Evolutionary conservation across 495 filamentous ascomycete genomes (phyloP).

Genomic region (Neurospora sp.): DNA sequence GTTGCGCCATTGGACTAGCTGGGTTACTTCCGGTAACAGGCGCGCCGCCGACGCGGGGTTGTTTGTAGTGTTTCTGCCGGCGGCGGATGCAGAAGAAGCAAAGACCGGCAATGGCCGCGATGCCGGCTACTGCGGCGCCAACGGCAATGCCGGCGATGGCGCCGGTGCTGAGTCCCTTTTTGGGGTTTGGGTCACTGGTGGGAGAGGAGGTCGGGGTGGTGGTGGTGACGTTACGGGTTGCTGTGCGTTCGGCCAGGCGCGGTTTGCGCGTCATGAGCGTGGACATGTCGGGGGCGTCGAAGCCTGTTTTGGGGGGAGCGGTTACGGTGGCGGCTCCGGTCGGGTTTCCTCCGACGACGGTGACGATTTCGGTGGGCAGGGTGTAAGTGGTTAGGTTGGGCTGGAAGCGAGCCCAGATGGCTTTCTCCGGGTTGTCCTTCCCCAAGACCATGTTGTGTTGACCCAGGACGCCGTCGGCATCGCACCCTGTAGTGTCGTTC

Average conservation of each 20-base stretch:
- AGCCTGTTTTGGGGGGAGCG: constrained; percentile 2
- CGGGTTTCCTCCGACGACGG: constrained; percentile 2
- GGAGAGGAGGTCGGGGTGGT: neutral
- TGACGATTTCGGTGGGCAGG: constrained; percentile 6
- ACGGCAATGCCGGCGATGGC: constrained; percentile 12
- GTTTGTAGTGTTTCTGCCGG: constrained; percentile 3
- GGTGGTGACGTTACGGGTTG: constrained; percentile 6
- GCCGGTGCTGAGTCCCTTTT: neutral
- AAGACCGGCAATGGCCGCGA: neutral
- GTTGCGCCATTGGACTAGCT: neutral
- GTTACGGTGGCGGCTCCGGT: constrained; percentile 7
- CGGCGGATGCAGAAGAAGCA: constrained; percentile 10
- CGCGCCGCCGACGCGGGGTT: neutral
- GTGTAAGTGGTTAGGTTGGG: constrained; percentile 12
- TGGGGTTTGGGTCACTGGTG: too few relatives aligned
- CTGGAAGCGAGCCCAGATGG: constrained; percentile 7
- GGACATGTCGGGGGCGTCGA: constrained; percentile 5
- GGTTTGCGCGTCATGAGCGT: constrained; percentile 12
- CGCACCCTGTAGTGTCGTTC: constrained; percentile 9
- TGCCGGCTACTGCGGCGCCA: neutral
- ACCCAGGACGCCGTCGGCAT: constrained; percentile 3
- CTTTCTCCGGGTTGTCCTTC: constrained; percentile 6
- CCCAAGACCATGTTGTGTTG: constrained; percentile 14
- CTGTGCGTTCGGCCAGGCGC: neutral
- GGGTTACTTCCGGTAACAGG: neutral